Base-by-base conservation (phyloP, 768 basidiomycete species). In the Termitomyces sp. region DNA sequence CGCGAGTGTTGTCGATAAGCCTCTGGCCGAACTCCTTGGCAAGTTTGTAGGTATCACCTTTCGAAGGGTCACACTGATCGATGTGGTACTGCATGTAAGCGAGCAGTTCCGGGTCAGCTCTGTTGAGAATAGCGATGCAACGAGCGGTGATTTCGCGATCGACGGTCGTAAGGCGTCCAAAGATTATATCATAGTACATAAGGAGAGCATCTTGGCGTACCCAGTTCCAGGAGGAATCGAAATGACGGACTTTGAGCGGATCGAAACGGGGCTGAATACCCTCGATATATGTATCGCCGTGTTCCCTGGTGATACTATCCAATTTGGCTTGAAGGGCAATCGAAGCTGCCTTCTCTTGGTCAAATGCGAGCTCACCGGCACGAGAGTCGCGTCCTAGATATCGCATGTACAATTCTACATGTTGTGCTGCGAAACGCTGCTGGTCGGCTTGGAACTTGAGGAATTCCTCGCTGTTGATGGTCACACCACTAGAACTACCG, bases 151-250 rank as follows among this genome's bases (percentile, higher is more conserved):
- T 94, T 72, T 96, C 94, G 56, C 94, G 91, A 70, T 98, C 95
- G 65, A 98, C 92, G 17, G 94, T 94, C 29, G 89, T 95, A 59
- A 97, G 85, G 49, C 90, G 88, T 52, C 97, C 97, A 67, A 95
- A 94, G 68, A 99, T 94, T 76, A 99, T 97, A 73, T 98, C 96
- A 75, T 96, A 98, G 79, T 88, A 98, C 94, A 99, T 96, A 62
- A 94, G 79, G 32, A 98, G 81, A 15, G 95, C 94, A 63, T 97
- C 96, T 77, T 99, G 97, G 62, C 96, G 89, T 49, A 91, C 96
- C 97, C 97, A 99, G 72, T 99, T 99, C 97, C 96, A 99, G 6
- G 91, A 94, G 2, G 96, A 98, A 72, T 98, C 96, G 80, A 99
- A 98, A 71, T 90, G 95, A 50, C 97, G 92, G 12, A 96, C 97